These are phyloP conservation scores for Aspergillus japonicus DNA, from an alignment of 2,329 filamentous ascomycete species.

Conservation along the genomic window DNA sequence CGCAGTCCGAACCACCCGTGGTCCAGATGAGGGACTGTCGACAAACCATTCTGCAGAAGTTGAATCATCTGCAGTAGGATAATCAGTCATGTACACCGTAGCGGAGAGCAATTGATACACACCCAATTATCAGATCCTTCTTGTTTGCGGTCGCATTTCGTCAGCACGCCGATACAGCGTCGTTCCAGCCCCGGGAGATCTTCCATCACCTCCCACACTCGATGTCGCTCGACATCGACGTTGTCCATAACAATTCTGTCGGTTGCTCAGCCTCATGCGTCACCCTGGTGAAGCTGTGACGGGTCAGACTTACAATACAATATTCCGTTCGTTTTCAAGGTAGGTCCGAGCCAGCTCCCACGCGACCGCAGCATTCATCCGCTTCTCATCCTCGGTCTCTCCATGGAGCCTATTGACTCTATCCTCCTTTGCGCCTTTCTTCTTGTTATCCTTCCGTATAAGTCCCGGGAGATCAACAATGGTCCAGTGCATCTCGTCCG, in stretches of 20 bases:
- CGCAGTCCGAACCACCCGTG: constrained; percentile 1
- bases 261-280: too few species aligned
- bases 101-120: neutral
- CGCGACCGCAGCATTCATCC: neutral
- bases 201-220: neutral
- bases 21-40: constrained; percentile 12
- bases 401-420: too few species aligned
- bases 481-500: neutral
- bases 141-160: constrained; percentile 10
- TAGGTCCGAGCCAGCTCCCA: neutral
- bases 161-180: constrained; percentile 18
- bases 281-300: too few species aligned
- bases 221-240: constrained; percentile 17
- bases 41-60: constrained; percentile 17
- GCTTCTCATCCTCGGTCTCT: neutral
- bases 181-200: constrained; percentile 8
- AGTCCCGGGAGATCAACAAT: neutral
- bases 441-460: too few species aligned
- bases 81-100: neutral
- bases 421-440: too few species aligned
- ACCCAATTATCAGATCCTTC: constrained; percentile 2
- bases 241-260: constrained; percentile 17
- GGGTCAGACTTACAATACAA: constrained; percentile 6
- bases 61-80: constrained; percentile 15
- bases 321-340: constrained; percentile 4